These are phyloP conservation scores for Heterobasidion parviporum DNA, from an alignment of 1,284 basidiomycete species.

Conservation along the genomic window DNA sequence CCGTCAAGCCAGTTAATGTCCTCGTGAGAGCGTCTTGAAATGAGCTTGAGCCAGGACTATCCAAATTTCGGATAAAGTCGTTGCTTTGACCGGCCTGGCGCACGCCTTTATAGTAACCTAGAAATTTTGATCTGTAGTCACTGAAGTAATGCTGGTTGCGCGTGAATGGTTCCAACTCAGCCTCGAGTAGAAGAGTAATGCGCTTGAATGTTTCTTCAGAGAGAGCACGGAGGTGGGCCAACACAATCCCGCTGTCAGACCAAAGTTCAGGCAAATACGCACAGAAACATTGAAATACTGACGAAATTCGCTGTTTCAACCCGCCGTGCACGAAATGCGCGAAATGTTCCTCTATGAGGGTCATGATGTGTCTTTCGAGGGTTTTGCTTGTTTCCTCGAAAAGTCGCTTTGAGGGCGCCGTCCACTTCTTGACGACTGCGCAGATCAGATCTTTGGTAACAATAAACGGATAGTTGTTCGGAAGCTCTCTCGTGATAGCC, in stretches of 20 bases:
- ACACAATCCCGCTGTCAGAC: conserved; percentile 31
- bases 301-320: conserved; percentile 48
- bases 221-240: conserved; percentile 37
- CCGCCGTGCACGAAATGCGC: conserved; percentile 40
- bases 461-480: conserved; percentile 55
- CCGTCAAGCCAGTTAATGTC: conserved; percentile 31
- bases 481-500: conserved; percentile 59
- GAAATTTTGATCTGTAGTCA: conserved; percentile 21
- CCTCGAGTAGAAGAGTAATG: conserved; percentile 24
- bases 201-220: conserved; percentile 29
- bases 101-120: conserved; percentile 18
- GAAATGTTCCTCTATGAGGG: conserved; percentile 41
- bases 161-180: conserved; percentile 25
- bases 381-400: conserved; percentile 35
- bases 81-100: conserved; percentile 5
- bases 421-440: conserved; percentile 40
- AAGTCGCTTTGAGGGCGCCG: conserved; percentile 34
- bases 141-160: conserved; percentile 23
- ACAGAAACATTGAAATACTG: conserved; percentile 13
- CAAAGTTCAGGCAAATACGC: background rate
- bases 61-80: conserved; percentile 12
- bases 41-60: background rate
- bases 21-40: conserved; percentile 9
- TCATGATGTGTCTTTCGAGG: conserved; percentile 30
- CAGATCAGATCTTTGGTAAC: conserved; percentile 46